A percentile compares a stretch with the other conserved stretches of the same genome.
Evolutionary conservation across 2,329 filamentous ascomycete genomes (phyloP).

Genomic region (Neocucurbitaria cava): DNA sequence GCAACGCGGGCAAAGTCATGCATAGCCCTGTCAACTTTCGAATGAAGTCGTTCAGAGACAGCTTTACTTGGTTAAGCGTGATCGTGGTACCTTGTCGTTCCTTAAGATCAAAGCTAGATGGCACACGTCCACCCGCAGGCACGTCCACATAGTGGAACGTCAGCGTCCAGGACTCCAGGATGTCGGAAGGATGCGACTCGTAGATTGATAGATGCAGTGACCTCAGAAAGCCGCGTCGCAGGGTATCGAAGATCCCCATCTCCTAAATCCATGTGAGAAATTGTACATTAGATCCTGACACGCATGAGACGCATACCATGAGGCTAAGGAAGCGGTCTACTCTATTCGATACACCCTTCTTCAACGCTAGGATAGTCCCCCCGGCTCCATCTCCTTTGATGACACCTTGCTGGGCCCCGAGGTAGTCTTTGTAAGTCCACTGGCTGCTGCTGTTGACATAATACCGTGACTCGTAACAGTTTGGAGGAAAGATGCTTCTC

Average conservation of each 20-base stretch:
- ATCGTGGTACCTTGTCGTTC: constrained; percentile 38
- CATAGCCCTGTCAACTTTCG: constrained; percentile 50
- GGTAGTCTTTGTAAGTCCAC: constrained; percentile 1
- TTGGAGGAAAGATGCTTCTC: constrained; percentile 1
- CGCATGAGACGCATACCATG: background rate
- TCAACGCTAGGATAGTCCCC: constrained; percentile 1
- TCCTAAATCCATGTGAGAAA: constrained; percentile 48
- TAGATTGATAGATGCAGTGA: constrained; percentile 57
- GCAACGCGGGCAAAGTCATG: constrained; percentile 35
- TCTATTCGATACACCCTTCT: constrained; percentile 1
- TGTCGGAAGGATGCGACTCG: constrained; percentile 43
- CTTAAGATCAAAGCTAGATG: constrained; percentile 34
- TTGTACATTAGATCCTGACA: too few species aligned
- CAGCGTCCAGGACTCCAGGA: constrained; percentile 61
- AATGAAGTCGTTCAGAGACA: constrained; percentile 53
- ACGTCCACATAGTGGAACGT: constrained; percentile 51
- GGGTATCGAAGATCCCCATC: constrained; percentile 55
- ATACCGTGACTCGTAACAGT: background rate
- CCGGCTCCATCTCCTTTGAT: background rate
- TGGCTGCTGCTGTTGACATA: background rate
- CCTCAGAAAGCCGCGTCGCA: constrained; percentile 52
- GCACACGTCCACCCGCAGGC: constrained; percentile 5
- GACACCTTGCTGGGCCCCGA: background rate
- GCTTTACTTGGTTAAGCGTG: constrained; percentile 50
- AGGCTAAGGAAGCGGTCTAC: constrained; percentile 5